Percentiles rank a stretch among this genome's conserved stretches.
These are phyloP conservation scores for Mycena sp. DNA, from an alignment of 1,284 basidiomycete species.

Conservation along the genomic window DNA sequence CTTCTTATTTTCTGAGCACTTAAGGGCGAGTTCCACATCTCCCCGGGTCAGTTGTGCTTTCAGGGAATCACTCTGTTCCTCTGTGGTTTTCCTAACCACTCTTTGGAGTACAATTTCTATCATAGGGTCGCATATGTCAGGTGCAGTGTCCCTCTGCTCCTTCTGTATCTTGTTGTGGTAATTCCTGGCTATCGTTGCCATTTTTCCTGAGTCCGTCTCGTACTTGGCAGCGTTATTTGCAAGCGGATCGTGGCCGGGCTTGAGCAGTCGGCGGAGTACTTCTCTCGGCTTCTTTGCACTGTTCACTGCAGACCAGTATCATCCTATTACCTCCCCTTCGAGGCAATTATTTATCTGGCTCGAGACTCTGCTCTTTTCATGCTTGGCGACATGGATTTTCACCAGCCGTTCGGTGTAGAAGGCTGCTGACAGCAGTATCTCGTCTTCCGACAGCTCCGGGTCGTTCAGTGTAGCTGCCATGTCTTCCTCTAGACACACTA, in stretches of 20 bases:
- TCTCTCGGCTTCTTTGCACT: conserved; percentile 29
- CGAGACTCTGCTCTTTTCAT: conserved; percentile 11
- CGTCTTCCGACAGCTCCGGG: not conserved
- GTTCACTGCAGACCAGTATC: conserved; percentile 19
- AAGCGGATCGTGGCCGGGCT: not conserved
- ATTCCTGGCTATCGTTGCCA: conserved; percentile 18
- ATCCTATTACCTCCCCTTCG: conserved; percentile 5
- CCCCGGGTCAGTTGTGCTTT: not conserved
- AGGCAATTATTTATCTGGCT: conserved; percentile 13
- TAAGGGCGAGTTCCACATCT: conserved; percentile 12
- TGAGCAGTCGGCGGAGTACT: not conserved
- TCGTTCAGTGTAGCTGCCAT: not conserved
- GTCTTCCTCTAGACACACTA: not conserved
- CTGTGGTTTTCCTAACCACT: not conserved
- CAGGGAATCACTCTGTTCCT: not conserved
- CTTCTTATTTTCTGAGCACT: conserved; percentile 1
- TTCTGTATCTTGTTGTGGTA: not conserved
- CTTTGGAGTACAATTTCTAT: not conserved
- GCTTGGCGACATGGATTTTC: not conserved
- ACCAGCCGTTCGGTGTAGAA: not conserved
- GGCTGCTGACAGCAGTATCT: not conserved
- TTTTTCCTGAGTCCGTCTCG: conserved; percentile 22
- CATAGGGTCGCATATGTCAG: not conserved
- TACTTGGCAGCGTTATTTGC: not conserved
- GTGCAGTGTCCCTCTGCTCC: not conserved